Base-by-base conservation (phyloP, 768 basidiomycete species). In the Agrocybe pediades region DNA sequence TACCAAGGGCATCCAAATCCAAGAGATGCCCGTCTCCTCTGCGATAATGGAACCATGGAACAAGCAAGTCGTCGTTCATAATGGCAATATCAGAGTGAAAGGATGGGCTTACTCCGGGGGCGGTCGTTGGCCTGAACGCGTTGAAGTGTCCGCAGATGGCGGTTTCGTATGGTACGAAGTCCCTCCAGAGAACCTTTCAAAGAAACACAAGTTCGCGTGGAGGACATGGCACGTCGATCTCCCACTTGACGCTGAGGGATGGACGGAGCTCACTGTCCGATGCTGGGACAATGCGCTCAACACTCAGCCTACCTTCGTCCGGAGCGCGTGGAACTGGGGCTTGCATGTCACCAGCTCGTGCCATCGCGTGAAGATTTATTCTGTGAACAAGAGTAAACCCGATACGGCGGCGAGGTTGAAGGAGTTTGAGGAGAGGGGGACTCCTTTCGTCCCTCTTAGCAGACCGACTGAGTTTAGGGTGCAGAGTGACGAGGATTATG, bases 311-410 rank as follows among this genome's bases (percentile, higher is more conserved):
- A 58, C 53, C 9, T 54, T 54, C n/a, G 57, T 58, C 6, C 49
- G 57, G 23, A 54, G 53, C n/a, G 57, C 57, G 3, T 58, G 57
- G 57, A 58, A 58, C 33, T 58, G 57, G 57, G 57, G 54, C 20
- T 20, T 58, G 20, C 57, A 58, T 25, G 57, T 58, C 16, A 58
- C 57, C 15, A 50, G 49, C 33, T 50, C 49, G 20, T 50, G 49
- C 50, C 57, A 27, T 54, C 57, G 57, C 15, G 46, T 58, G 40
- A 58, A 58, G 42, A 48, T 58, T 1, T 58, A 58, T 25, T 54
- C 53, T 26, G 53, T 58, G 23, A 58, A 58, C 25, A 58, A 54
- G 49, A 42, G 44, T 30, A 41, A 42, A n/a, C 45, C 45, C 9
- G 53, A 25, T 8, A 58, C 57, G n/a, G 45, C 53, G 20, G 25